Conservation (phyloP, 495 filamentous ascomycete genomes). For the Podospora pseudopauciseta region DNA sequence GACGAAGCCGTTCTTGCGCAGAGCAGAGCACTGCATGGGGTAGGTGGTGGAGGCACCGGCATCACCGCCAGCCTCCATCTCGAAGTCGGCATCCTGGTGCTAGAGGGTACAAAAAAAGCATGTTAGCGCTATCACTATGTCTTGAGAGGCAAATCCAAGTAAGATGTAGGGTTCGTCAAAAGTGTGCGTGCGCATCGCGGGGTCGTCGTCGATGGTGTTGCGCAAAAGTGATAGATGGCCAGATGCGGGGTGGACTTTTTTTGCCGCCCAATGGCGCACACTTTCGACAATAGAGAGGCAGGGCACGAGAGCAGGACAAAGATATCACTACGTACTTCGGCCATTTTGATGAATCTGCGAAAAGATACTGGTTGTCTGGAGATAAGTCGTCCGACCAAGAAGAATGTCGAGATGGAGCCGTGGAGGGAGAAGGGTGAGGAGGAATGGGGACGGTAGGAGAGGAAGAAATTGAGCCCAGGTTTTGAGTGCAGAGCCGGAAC, state of each 20-base stretch:
- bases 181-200: conserved; percentile 18
- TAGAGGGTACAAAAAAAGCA: conserved; percentile 38
- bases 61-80: conserved; percentile 61
- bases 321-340: conserved; percentile 37
- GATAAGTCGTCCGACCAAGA: neutral
- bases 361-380: conserved; percentile 30
- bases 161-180: neutral
- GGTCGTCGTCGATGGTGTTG: conserved; percentile 8
- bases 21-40: conserved; percentile 98
- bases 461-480: conserved; percentile 30
- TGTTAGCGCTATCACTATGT: conserved; percentile 2
- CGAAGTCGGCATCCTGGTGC: conserved; percentile 81
- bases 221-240: conserved; percentile 10
- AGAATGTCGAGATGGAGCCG: neutral
- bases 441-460: conserved; percentile 21
- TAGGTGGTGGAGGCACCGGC: conserved; percentile 90
- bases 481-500: conserved; percentile 20
- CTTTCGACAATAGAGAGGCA: neutral
- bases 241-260: conserved; percentile 33
- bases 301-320: conserved; percentile 14
- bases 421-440: conserved; percentile 18
- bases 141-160: too few species aligned
- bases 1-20: conserved; percentile 97
- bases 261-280: conserved; percentile 22
- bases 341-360: conserved; percentile 45